Conservation (phyloP, 257 asterid genomes). For the Nicotiana obtusifolia region DNA sequence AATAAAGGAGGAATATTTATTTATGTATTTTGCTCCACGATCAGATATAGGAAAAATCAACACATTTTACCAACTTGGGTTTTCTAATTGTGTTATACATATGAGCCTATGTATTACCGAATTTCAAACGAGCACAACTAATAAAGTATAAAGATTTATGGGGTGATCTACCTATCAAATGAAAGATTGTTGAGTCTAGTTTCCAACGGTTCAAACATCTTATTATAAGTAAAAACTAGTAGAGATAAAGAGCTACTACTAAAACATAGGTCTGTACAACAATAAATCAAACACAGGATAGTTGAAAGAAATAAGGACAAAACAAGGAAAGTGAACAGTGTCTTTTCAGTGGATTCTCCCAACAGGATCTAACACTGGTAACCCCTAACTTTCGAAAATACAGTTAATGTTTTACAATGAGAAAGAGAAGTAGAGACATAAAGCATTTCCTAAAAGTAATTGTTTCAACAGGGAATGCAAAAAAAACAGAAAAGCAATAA, state of each 20-base stretch:
- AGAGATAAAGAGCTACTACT: not conserved
- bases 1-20: conserved; percentile 16
- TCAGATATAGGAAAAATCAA: conserved; percentile 17
- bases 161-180: no score
- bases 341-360: no score
- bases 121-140: no score
- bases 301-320: not conserved
- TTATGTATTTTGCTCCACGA: conserved; percentile 11
- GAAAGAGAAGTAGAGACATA: not conserved
- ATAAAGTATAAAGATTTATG: no score
- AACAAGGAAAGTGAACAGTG: no score
- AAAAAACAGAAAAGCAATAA: not conserved
- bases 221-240: not conserved
- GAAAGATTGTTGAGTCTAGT: no score
- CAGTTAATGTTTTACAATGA: not conserved
- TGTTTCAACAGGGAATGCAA: no score
- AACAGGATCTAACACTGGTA: no score
- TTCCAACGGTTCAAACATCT: no score
- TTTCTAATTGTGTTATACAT: conserved; percentile 12
- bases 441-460: no score
- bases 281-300: conserved; percentile 11
- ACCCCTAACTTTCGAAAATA: not conserved
- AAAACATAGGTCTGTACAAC: conserved; percentile 10
- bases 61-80: conserved; percentile 29
- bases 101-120: no score